Conservation (phyloP, 768 basidiomycete species). For the Hebeloma cylindrosporum region DNA sequence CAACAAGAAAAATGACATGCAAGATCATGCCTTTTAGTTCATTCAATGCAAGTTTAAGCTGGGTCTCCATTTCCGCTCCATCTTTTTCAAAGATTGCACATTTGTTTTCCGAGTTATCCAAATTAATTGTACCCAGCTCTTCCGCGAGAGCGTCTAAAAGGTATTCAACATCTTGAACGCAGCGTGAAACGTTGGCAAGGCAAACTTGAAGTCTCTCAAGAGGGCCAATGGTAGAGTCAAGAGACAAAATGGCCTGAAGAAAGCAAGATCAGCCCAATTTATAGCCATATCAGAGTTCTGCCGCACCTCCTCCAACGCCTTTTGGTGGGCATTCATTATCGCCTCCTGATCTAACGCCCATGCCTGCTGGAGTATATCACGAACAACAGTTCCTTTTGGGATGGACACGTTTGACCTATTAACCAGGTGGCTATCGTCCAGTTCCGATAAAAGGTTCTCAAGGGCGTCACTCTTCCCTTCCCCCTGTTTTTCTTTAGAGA, state of each 20-base stretch:
- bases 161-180: slow-evolving; percentile 21
- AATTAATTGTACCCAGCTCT: slow-evolving; percentile 21
- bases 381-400: background rate
- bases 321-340: slow-evolving; percentile 13
- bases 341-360: slow-evolving; percentile 21
- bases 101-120: background rate
- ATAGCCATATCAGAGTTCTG: too few species aligned
- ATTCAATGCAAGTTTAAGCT: slow-evolving; percentile 12
- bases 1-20: background rate
- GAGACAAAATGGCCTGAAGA: slow-evolving; percentile 1
- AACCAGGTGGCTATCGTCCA: slow-evolving; percentile 4
- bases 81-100: background rate
- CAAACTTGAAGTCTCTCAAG: slow-evolving; percentile 16
- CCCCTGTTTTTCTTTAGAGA: slow-evolving; percentile 2
- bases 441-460: slow-evolving; percentile 5
- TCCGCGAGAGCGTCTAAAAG: slow-evolving; percentile 23
- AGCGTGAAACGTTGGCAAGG: slow-evolving; percentile 8
- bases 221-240: slow-evolving; percentile 10
- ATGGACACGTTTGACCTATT: background rate
- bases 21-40: slow-evolving; percentile 13
- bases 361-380: slow-evolving; percentile 13
- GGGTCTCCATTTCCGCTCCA: slow-evolving; percentile 9
- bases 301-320: slow-evolving; percentile 18
- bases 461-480: background rate
- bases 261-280: background rate